These are phyloP conservation scores for Dicorynia guianensis DNA, from an alignment of 306 rosid genomes.

Conservation along the genomic window DNA sequence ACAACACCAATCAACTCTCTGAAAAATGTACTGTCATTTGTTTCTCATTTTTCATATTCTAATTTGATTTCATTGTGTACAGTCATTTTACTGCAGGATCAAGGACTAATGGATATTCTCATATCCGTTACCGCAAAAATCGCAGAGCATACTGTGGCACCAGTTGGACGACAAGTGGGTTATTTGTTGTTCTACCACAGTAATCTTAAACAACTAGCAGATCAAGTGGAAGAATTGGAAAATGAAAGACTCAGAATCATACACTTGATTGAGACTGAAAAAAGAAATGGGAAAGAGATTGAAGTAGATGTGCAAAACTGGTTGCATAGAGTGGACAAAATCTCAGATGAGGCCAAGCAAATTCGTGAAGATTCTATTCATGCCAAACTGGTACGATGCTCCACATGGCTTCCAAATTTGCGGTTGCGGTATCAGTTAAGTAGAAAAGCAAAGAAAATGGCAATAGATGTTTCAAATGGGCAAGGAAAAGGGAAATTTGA, in stretches of 20 bases:
- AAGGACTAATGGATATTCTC: no score
- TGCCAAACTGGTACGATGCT: neutral
- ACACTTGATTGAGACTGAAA: neutral
- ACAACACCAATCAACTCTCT: no score
- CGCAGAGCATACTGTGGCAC: no score
- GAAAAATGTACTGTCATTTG: no score
- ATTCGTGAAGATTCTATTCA: neutral
- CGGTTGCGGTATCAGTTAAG: neutral
- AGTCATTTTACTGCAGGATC: no score
- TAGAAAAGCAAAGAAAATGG: slow-evolving; percentile 11
- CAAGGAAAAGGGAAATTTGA: neutral
- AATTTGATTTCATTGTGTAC: no score
- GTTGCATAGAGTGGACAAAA: neutral
- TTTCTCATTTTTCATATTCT: no score
- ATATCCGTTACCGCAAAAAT: no score
- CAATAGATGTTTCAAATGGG: neutral
- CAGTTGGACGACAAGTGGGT: no score
- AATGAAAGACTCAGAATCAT: neutral
- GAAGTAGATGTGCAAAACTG: neutral
- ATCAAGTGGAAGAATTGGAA: neutral
- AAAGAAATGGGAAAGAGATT: neutral
- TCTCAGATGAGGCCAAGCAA: neutral
- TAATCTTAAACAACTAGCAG: no score
- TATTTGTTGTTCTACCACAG: no score
- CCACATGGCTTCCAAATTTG: neutral